Conservation (phyloP, 1,284 basidiomycete species). For the Quambalaria eucalypti region DNA sequence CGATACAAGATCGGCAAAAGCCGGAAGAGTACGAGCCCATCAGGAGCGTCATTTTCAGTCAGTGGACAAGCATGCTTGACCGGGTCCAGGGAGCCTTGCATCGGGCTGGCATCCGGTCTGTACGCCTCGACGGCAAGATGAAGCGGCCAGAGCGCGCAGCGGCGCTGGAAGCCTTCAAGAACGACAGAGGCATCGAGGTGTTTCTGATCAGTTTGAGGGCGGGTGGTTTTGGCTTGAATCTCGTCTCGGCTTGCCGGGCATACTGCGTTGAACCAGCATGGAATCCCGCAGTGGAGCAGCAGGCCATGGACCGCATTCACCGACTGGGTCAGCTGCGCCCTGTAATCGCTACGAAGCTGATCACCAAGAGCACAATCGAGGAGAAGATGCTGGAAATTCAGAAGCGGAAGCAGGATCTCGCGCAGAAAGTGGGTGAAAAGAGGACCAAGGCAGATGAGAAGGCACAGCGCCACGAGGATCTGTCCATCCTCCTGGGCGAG, state of each 20-base stretch:
- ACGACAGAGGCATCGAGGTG: slow-evolving; percentile 33
- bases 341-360: slow-evolving; percentile 41
- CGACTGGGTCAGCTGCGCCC: slow-evolving; percentile 39
- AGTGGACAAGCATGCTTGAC: slow-evolving; percentile 46
- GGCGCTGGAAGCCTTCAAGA: slow-evolving; percentile 29
- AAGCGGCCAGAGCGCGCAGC: slow-evolving; percentile 24
- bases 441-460: background rate
- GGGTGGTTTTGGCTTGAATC: slow-evolving; percentile 59
- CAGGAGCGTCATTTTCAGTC: slow-evolving; percentile 51
- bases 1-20: slow-evolving; percentile 7
- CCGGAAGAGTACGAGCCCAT: slow-evolving; percentile 18
- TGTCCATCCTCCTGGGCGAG: background rate
- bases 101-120: slow-evolving; percentile 30
- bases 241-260: slow-evolving; percentile 57
- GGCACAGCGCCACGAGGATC: background rate
- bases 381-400: slow-evolving; percentile 43
- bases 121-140: slow-evolving; percentile 41
- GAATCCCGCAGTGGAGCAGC: slow-evolving; percentile 82
- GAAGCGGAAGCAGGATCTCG: slow-evolving; percentile 39
- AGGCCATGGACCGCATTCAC: slow-evolving; percentile 41
- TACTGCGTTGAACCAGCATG: slow-evolving; percentile 94
- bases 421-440: slow-evolving; percentile 22
- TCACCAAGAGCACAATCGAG: slow-evolving; percentile 42
- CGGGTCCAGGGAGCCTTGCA: slow-evolving; percentile 31
- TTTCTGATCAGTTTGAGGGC: slow-evolving; percentile 40